Conservation (phyloP, 225 moss, liverwort and hornwort genomes). For the Polytrichum commune region DNA sequence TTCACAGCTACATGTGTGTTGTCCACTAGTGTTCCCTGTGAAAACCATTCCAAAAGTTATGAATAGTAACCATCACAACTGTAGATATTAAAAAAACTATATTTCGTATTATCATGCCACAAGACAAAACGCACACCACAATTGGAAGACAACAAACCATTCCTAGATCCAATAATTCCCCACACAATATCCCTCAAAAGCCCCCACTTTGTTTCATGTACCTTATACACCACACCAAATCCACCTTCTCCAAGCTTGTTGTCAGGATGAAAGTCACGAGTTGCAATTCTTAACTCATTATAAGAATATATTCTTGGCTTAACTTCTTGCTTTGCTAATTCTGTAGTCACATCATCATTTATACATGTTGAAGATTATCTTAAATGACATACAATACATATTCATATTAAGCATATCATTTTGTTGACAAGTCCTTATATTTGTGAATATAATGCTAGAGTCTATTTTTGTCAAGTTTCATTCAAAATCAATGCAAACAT, state of each 20-base stretch:
- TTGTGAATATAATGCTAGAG: too few species aligned
- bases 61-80: neutral
- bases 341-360: conserved; percentile 10
- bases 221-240: conserved; percentile 52
- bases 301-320: conserved; percentile 41
- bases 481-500: too few species aligned
- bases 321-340: conserved; percentile 29
- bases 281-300: conserved; percentile 37
- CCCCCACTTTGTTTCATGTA: neutral
- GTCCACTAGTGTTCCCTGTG: conserved; percentile 44
- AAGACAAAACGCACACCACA: too few species aligned
- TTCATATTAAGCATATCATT: too few species aligned
- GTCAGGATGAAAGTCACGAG: conserved; percentile 39
- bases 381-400: too few species aligned
- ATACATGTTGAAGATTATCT: too few species aligned
- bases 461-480: too few species aligned
- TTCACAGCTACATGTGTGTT: conserved; percentile 51
- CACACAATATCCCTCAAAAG: neutral
- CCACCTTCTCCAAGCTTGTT: conserved; percentile 48
- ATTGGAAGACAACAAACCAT: too few species aligned
- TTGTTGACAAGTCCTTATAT: too few species aligned
- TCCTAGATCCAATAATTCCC: too few species aligned
- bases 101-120: neutral
- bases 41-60: neutral
- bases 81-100: too few species aligned